Percentiles rank a stretch among this genome's conserved stretches.
These are phyloP conservation scores for Teratosphaeria pseudoeucalypti DNA, from an alignment of 2,329 filamentous ascomycete species.

Conservation along the genomic window DNA sequence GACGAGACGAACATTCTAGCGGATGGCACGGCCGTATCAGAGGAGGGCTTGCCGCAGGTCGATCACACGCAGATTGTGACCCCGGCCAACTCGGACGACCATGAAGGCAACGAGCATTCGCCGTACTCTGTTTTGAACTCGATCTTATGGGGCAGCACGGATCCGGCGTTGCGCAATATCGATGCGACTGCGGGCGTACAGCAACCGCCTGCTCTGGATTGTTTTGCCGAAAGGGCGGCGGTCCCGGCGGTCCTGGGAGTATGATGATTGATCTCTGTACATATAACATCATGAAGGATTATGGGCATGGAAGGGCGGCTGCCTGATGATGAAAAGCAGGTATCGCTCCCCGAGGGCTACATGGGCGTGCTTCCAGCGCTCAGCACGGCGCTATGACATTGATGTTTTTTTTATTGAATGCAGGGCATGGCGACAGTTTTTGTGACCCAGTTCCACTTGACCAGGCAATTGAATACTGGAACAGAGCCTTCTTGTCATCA, in stretches of 20 bases:
- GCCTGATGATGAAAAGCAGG: background rate
- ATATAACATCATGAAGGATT: background rate
- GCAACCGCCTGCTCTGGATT: background rate
- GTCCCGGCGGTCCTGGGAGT: background rate
- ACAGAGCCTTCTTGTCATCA: too few relatives aligned
- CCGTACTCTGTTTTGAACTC: slow-evolving; percentile 41
- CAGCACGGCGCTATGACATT: background rate
- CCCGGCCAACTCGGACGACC: slow-evolving; percentile 17
- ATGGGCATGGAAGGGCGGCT: background rate
- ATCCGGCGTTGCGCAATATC: background rate
- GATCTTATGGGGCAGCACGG: slow-evolving; percentile 28
- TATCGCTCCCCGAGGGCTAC: background rate
- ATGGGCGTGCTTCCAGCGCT: background rate
- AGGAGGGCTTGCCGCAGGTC: slow-evolving; percentile 9
- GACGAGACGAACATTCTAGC: slow-evolving; percentile 3
- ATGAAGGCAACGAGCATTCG: slow-evolving; percentile 29
- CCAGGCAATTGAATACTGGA: too few relatives aligned
- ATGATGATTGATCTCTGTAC: background rate
- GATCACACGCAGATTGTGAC: slow-evolving; percentile 18
- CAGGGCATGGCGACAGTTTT: background rate
- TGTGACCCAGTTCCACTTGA: too few relatives aligned
- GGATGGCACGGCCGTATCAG: slow-evolving; percentile 1
- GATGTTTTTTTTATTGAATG: background rate
- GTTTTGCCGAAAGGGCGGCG: background rate
- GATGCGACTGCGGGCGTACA: background rate